Evolutionary conservation across 2,329 filamentous ascomycete genomes (phyloP).

Genomic region (Colletotrichum musae): DNA sequence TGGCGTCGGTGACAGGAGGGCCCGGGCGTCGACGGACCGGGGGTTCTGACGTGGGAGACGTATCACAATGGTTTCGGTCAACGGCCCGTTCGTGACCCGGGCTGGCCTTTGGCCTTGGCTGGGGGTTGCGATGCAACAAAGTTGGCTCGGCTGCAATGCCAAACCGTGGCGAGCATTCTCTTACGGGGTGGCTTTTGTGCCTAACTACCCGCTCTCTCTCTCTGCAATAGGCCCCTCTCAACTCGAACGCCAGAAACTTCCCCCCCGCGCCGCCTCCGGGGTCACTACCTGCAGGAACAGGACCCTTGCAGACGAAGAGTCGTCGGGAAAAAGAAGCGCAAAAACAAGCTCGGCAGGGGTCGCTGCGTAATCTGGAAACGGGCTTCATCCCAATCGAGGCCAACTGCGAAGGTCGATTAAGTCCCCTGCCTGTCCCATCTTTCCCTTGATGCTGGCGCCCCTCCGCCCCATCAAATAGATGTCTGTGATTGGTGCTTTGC

Average conservation of each 20-base stretch:
- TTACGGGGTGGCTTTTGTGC: background rate
- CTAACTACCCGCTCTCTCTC: too few relatives aligned
- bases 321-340: conserved; percentile 40
- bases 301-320: conserved; percentile 30
- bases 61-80: conserved; percentile 42
- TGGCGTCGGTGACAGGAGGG: conserved; percentile 28
- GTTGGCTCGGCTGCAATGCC: conserved; percentile 37
- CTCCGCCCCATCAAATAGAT: background rate
- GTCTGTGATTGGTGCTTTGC: conserved; percentile 28
- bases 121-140: conserved; percentile 33
- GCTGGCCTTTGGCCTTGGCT: conserved; percentile 20
- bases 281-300: conserved; percentile 18
- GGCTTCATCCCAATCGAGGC: conserved; percentile 38
- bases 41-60: conserved; percentile 40
- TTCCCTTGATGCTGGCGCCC: conserved; percentile 40
- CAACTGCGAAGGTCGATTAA: conserved; percentile 17
- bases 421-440: conserved; percentile 37
- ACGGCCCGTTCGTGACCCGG: conserved; percentile 42
- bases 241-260: background rate
- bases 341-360: conserved; percentile 42
- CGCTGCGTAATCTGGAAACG: conserved; percentile 29
- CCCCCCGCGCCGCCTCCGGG: background rate
- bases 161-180: conserved; percentile 31
- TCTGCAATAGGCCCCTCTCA: background rate
- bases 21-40: conserved; percentile 31